Conservation (phyloP, 2,329 filamentous ascomycete species). For the Aureobasidium sp. region DNA sequence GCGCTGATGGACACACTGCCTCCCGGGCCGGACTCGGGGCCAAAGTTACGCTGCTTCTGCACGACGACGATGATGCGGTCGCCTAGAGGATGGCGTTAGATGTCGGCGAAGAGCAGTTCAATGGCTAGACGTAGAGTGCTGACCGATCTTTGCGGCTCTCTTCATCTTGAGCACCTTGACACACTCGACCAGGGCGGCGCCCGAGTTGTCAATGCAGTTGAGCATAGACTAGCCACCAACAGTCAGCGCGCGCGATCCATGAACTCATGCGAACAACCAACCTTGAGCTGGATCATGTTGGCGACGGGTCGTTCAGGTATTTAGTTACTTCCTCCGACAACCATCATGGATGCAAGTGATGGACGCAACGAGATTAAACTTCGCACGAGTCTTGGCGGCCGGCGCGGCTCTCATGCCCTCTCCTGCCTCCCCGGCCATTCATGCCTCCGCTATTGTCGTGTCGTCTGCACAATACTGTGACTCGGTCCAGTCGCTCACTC, state of each 20-base stretch:
- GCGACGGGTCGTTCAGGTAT: background rate
- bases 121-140: conserved; percentile 23
- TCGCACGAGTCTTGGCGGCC: background rate
- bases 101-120: background rate
- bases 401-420: background rate
- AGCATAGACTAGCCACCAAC: conserved; percentile 67
- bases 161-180: conserved; percentile 89
- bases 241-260: background rate
- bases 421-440: background rate
- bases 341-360: background rate
- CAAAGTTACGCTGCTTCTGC: conserved; percentile 82
- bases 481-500: background rate
- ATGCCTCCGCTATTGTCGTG: background rate
- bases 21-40: conserved; percentile 62
- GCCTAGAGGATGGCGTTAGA: conserved; percentile 46
- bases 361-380: background rate
- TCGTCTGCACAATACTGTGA: background rate
- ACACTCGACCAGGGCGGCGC: conserved; percentile 94
- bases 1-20: conserved; percentile 64
- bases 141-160: conserved; percentile 81
- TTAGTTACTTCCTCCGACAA: background rate
- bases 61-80: conserved; percentile 97
- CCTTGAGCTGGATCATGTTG: conserved; percentile 68
- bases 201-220: conserved; percentile 99
- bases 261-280: conserved; percentile 17